These are phyloP conservation scores for Naematelia aurantialba DNA, from an alignment of 768 basidiomycete genomes.

Conservation along the genomic window DNA sequence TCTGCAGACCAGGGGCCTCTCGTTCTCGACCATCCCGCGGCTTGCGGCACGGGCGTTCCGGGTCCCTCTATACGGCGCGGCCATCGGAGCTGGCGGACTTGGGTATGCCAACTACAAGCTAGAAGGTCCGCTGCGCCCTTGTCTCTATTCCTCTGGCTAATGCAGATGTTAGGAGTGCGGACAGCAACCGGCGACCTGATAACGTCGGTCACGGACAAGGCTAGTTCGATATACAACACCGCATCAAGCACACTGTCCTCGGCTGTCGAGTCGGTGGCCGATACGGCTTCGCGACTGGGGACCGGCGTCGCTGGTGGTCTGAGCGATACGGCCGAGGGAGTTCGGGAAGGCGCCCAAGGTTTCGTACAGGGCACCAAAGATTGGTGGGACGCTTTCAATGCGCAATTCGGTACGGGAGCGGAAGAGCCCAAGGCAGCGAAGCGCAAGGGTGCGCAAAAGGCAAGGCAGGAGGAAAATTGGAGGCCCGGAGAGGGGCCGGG, in stretches of 20 bases:
- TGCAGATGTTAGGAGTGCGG: constrained; percentile 53
- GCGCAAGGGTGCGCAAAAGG: constrained; percentile 3
- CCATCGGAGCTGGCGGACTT: constrained; percentile 82
- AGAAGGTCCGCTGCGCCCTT: constrained; percentile 64
- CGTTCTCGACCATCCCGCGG: constrained; percentile 82
- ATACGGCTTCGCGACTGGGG: constrained; percentile 70
- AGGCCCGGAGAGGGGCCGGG: constrained; percentile 43
- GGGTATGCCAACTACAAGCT: constrained; percentile 96
- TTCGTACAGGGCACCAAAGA: constrained; percentile 39
- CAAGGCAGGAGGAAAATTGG: constrained; percentile 21
- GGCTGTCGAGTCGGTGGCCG: constrained; percentile 27
- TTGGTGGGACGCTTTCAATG: constrained; percentile 48
- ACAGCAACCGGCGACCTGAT: constrained; percentile 69
- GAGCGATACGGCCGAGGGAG: constrained; percentile 21
- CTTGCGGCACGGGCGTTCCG: constrained; percentile 82
- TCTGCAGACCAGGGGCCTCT: constrained; percentile 46
- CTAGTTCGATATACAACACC: constrained; percentile 32
- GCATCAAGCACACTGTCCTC: constrained; percentile 31
- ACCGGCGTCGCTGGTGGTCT: constrained; percentile 51
- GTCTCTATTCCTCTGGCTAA: neutral
- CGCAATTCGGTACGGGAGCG: constrained; percentile 15
- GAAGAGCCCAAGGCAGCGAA: neutral
- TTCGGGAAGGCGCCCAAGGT: constrained; percentile 29
- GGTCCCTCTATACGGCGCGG: constrained; percentile 81
- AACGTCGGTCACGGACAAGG: constrained; percentile 54